Evolutionary conservation across 2,329 filamentous ascomycete species (phyloP).

Genomic region (Xylariales sp.): DNA sequence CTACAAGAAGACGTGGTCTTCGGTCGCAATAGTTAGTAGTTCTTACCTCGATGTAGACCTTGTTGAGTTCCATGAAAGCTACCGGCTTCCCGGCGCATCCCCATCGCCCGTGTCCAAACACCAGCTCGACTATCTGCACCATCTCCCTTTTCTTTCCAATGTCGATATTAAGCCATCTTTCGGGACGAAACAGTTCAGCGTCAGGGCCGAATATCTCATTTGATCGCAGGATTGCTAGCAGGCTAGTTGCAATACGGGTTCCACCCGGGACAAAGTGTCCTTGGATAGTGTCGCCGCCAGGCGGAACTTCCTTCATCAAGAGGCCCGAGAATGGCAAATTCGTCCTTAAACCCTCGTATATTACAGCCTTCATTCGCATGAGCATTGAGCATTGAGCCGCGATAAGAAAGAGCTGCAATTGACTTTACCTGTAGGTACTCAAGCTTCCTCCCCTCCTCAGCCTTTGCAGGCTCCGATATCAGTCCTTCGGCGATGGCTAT

Average conservation of each 20-base stretch:
- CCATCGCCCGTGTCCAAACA: conserved; percentile 33
- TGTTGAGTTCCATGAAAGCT: conserved; percentile 35
- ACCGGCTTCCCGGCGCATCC: conserved; percentile 35
- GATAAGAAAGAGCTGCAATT: background rate
- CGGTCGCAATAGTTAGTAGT: background rate
- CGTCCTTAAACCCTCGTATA: conserved; percentile 11
- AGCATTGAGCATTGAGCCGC: background rate
- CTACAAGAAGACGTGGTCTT: too few relatives aligned
- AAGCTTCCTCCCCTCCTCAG: conserved; percentile 24
- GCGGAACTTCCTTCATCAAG: conserved; percentile 7
- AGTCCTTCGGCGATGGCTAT: conserved; percentile 26
- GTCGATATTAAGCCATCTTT: conserved; percentile 14
- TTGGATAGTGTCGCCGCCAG: conserved; percentile 10
- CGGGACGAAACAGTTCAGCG: conserved; percentile 10
- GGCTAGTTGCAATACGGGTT: conserved; percentile 8
- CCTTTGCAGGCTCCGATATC: conserved; percentile 23
- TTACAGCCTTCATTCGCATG: conserved; percentile 7
- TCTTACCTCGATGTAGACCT: conserved; percentile 22
- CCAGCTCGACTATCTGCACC: conserved; percentile 27
- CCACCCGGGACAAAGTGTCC: conserved; percentile 10
- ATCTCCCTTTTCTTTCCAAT: conserved; percentile 21
- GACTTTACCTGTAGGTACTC: conserved; percentile 19
- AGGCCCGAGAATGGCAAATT: conserved; percentile 10
- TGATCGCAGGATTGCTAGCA: conserved; percentile 6
- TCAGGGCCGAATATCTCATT: conserved; percentile 9